A percentile compares a stretch with the other conserved stretches of the same genome.
phyloP scores from a whole-genome alignment of 2,329 filamentous ascomycete species.

The Beauveria medogensis region DNA sequence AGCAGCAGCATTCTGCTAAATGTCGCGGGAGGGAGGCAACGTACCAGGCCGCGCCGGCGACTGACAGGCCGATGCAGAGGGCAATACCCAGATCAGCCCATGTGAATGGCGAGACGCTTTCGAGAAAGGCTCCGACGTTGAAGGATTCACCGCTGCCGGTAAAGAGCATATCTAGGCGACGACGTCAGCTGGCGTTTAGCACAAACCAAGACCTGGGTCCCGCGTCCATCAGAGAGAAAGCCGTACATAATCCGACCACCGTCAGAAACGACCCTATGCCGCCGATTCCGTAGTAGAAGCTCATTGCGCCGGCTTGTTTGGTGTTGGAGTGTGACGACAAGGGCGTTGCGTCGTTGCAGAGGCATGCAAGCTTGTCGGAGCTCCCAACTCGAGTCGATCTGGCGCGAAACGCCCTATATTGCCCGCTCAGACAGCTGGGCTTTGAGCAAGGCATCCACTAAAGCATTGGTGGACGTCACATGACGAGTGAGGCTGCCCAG shows the following conservation, averaged over 20 bases:
- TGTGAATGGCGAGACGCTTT: slow-evolving; percentile 85
- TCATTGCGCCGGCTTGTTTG: slow-evolving; percentile 46
- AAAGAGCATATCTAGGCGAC: slow-evolving; percentile 82
- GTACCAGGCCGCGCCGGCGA: slow-evolving; percentile 94
- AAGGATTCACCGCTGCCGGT: slow-evolving; percentile 93
- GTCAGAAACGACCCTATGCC: slow-evolving; percentile 59
- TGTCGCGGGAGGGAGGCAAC: slow-evolving; percentile 18
- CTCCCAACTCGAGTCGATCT: slow-evolving; percentile 14
- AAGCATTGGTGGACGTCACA: slow-evolving; percentile 7
- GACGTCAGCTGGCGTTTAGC: slow-evolving; percentile 8
- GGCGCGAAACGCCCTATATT: slow-evolving; percentile 14
- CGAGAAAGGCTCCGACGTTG: slow-evolving; percentile 93
- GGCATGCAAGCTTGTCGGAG: slow-evolving; percentile 15
- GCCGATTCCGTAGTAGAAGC: slow-evolving; percentile 63
- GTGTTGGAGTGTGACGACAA: slow-evolving; percentile 16
- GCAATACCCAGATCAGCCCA: slow-evolving; percentile 89
- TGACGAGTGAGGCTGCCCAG: slow-evolving; percentile 6
- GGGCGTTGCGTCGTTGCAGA: slow-evolving; percentile 14
- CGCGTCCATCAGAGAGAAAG: slow-evolving; percentile 12
- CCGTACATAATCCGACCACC: slow-evolving; percentile 73
- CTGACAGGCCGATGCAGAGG: slow-evolving; percentile 91
- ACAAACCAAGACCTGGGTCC: neutral
- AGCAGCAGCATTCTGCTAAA: slow-evolving; percentile 18
- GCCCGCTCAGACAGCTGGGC: slow-evolving; percentile 5
- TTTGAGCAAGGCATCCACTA: slow-evolving; percentile 4